Base-by-base conservation (phyloP, 2,329 filamentous ascomycete species). In the Pyrenophora tritici-repentis region DNA sequence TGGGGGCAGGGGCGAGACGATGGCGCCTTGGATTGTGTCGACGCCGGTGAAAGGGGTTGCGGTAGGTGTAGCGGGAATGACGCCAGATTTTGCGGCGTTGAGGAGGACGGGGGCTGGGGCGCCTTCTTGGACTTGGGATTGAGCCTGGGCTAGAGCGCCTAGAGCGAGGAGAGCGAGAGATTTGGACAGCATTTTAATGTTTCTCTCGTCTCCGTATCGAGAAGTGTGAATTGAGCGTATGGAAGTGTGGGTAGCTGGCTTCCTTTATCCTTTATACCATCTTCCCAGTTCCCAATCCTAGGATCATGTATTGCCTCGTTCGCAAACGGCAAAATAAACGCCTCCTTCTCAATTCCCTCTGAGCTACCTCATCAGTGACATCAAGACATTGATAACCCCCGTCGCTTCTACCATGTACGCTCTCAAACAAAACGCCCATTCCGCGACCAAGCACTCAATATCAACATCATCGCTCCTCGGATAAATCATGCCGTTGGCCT, bases 21-120 rank as follows among this genome's bases (percentile, higher is more conserved):
- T 65, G 10, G 65, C 65, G n/a, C 62, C 59, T 35, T 68, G 59
- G 33, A 66, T 61, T 0, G 63, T 67, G 18, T 60, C 55, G 22
- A 66, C 52, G 14, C 62, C 61, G 8, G 51, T 34, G 41, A 66
- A 66, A 13, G 58, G 54, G 1, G 61, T 58, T 8, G 24, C 50
- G 1, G 53, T 55, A 13, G 61, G 63, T 9, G 57, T 48, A 3
- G 53, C 48, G 29, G 62, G 63, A 6, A 62, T 55, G 31, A 66
- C 62, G 22, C 62, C 60, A 7, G 62, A 63, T 42, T 66, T 65
- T 22, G 57, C 57, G 6, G 59, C 56, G 2, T 46, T 47, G 31
- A 66, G 62, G 13, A 58, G 29, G 10, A 55, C 46, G 1, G 56
- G 54, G 17, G 60, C 53, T 17, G 60, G 62, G 16, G 61, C 53